Evolutionary conservation across 1,284 basidiomycete genomes (phyloP).

Genomic region (Ustilago vetiveriae): DNA sequence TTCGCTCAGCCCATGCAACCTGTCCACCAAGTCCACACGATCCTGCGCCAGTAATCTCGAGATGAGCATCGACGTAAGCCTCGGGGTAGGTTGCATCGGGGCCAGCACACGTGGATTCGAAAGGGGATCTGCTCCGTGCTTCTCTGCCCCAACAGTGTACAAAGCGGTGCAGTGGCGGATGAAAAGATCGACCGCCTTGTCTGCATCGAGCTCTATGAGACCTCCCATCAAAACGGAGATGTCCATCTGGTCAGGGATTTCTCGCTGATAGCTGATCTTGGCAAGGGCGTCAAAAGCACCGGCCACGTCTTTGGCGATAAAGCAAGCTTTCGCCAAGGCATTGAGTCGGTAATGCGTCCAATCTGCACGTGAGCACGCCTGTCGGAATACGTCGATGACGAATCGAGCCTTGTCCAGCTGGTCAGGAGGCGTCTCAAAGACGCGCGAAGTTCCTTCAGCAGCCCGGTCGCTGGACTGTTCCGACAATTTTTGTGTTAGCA

Average conservation of each 20-base stretch:
- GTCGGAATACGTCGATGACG: constrained; percentile 27
- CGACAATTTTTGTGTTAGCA: not conserved
- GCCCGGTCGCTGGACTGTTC: not conserved
- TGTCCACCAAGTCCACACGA: constrained; percentile 25
- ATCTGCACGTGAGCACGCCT: constrained; percentile 16
- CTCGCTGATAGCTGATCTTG: constrained; percentile 23
- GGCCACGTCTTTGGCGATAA: constrained; percentile 23
- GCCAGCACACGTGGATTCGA: constrained; percentile 7
- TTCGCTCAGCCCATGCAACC: constrained; percentile 17
- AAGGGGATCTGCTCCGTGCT: not conserved
- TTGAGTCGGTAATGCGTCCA: constrained; percentile 45
- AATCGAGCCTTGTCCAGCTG: constrained; percentile 21
- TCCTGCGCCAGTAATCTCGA: constrained; percentile 15
- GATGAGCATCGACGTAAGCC: constrained; percentile 25
- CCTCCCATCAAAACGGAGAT: constrained; percentile 36
- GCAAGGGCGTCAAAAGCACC: constrained; percentile 42
- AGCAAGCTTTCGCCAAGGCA: constrained; percentile 28
- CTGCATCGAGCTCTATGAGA: constrained; percentile 26
- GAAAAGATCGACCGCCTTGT: constrained; percentile 32
- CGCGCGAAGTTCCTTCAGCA: not conserved
- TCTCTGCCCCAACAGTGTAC: not conserved
- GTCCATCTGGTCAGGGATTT: constrained; percentile 33
- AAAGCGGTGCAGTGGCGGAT: constrained; percentile 28
- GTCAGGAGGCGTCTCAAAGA: not conserved
- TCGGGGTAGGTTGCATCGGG: constrained; percentile 29